Evolutionary conservation across 495 filamentous ascomycete genomes (phyloP).

Genomic region (Talaromyces ruber): DNA sequence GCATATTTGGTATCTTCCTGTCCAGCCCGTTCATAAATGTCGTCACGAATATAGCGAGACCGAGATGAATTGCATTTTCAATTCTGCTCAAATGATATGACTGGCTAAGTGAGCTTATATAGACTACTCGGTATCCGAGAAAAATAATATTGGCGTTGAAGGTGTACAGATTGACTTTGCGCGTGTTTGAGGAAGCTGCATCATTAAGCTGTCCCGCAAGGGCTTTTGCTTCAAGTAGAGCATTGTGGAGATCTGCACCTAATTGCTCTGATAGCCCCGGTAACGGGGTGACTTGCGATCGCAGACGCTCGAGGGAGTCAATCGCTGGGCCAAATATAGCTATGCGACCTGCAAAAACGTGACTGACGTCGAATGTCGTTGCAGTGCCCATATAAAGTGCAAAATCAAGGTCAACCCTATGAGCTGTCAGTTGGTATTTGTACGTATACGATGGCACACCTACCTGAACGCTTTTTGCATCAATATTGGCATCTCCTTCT

Average conservation of each 20-base stretch:
- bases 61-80: constrained; percentile 2
- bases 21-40: constrained; percentile 2
- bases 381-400: constrained; percentile 3
- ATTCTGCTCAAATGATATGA: not conserved
- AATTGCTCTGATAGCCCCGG: not conserved
- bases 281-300: not conserved
- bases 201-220: not conserved
- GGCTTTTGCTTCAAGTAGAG: not conserved
- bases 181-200: not conserved
- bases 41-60: not conserved
- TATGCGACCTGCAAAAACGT: not conserved
- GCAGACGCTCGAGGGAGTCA: too few species aligned
- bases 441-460: not conserved
- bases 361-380: not conserved
- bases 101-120: not conserved
- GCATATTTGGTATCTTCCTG: not conserved
- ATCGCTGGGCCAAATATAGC: not conserved
- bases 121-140: not conserved
- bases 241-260: not conserved
- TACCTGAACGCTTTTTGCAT: constrained; percentile 1
- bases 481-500: constrained; percentile 4
- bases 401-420: constrained; percentile 4
- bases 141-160: not conserved
- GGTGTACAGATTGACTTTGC: not conserved
- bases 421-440: not conserved